Evolutionary conservation across 75 land plant genomes (phyloP).

Genomic region (Cupressus sempervirens): DNA sequence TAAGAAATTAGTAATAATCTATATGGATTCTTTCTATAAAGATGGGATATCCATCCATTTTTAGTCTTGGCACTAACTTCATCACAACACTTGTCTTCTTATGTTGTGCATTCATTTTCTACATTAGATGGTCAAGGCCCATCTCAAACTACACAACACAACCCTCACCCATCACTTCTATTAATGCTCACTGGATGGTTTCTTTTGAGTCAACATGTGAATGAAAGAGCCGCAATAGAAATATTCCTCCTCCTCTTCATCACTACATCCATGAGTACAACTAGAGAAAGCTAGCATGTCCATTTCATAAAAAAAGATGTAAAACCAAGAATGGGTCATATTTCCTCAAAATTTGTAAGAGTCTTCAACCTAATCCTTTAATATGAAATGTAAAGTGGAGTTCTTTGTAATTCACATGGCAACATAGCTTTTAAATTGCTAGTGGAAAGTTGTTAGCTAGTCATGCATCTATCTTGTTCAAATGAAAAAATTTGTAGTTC

Average conservation of each 20-base stretch:
- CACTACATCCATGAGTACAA: constrained; percentile 58
- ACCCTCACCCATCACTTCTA: too few relatives aligned
- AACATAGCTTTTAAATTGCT: constrained; percentile 59
- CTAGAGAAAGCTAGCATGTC: constrained; percentile 83
- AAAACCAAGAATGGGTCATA: constrained; percentile 41
- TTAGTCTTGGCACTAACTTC: too few relatives aligned
- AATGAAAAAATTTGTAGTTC: constrained; percentile 49
- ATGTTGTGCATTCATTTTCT: too few relatives aligned
- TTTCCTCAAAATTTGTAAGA: constrained; percentile 24
- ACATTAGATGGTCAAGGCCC: too few relatives aligned
- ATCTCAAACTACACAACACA: too few relatives aligned
- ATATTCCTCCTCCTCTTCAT: constrained; percentile 50
- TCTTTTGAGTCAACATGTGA: too few relatives aligned
- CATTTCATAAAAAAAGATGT: constrained; percentile 75
- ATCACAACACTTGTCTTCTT: too few relatives aligned
- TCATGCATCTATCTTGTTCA: constrained; percentile 55
- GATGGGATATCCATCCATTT: too few relatives aligned
- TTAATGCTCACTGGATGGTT: too few relatives aligned
- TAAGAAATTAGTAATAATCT: too few relatives aligned
- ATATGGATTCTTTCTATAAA: too few relatives aligned
- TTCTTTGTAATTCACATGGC: constrained; percentile 73
- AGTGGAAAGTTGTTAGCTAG: constrained; percentile 52
- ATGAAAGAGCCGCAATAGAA: too few relatives aligned
- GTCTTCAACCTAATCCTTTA: constrained; percentile 60
- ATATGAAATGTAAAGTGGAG: constrained; percentile 63